Base-by-base conservation (phyloP, 805 yeast genomes). In the Isabelozyma pseudorhagii region DNA sequence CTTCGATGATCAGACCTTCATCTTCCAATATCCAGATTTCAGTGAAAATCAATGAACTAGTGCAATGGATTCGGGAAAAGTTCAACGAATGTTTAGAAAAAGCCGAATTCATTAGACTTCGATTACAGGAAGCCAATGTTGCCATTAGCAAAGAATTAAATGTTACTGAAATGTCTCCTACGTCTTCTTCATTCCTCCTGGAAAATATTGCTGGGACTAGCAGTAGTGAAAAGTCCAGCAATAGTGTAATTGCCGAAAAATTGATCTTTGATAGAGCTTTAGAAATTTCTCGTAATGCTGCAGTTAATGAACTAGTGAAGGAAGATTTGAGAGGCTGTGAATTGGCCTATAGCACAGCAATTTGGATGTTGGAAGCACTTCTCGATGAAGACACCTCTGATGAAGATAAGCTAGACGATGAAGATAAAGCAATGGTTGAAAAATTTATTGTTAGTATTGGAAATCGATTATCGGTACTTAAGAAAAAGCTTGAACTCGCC, bases 311-410 rank as follows among this genome's bases (percentile, higher is more conserved):
- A 68, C 75, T 91, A 58, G 81, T 79, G 40, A 88, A 88, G 42
- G 86, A 82, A 48, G 91, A 86, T 60, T 64, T 88, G 46, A 72
- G 75, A 15, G 87, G 87, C 6, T 92, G 97, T 68, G 97, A 92
- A 67, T 69, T 88, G 50, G 87, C 93, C 8, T 93, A 93, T 64
- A 89, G 96, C 4, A 89, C 97, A 0, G 85, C 97, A 0, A 81
- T 93, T 46, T 93, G 97, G 97, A 90, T 93, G 97, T 73, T 93
- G 60, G 96, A 90, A 62, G 90, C 97, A 0, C 72, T 93, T 27
- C 67, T 91, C 47, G 93, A 87, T 51, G 75, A 69, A 14, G 74
- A 73, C 21, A 52, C 54, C 14, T 45, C 48, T 3, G 38, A 43
- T 31, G 61, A 63, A 25, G 60, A 63, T 9, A 77, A 66, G 51